Evolutionary conservation across 495 filamentous ascomycete genomes (phyloP).

Genomic region (Lichenothelia convexa): DNA sequence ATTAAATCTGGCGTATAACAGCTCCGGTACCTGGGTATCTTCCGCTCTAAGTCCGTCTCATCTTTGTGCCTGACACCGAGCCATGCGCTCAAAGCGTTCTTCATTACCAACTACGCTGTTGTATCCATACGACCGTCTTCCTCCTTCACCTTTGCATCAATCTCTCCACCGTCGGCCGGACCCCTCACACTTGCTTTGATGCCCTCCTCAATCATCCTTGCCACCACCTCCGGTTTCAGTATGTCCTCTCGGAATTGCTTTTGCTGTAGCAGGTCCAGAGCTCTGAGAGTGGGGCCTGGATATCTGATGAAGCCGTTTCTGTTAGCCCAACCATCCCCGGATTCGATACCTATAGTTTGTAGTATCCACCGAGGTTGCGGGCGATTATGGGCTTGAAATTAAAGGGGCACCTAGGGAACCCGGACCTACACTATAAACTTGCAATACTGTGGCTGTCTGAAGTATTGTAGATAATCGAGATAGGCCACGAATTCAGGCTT

Average conservation of each 20-base stretch:
- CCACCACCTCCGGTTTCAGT: slow-evolving; percentile 52
- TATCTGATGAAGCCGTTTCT: slow-evolving; percentile 24
- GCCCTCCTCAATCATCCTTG: slow-evolving; percentile 40
- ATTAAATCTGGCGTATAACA: no score
- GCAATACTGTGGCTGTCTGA: slow-evolving; percentile 60
- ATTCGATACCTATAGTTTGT: no score
- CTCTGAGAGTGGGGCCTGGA: slow-evolving; percentile 65
- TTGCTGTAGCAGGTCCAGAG: slow-evolving; percentile 66
- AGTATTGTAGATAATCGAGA: slow-evolving; percentile 72
- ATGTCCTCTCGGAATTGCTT: slow-evolving; percentile 70
- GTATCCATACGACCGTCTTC: no score
- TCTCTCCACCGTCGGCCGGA: neutral
- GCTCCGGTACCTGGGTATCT: no score
- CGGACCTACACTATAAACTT: slow-evolving; percentile 42
- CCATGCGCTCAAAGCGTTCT: no score
- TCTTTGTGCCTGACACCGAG: no score
- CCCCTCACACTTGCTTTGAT: slow-evolving; percentile 15
- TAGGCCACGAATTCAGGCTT: slow-evolving; percentile 60
- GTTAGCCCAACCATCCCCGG: neutral
- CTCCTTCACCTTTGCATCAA: neutral
- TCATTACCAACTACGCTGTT: no score
- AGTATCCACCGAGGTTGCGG: slow-evolving; percentile 4
- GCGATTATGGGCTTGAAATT: no score
- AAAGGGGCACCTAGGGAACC: neutral
- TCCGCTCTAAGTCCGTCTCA: no score